Conservation (phyloP, 768 basidiomycete genomes). For the Macrolepiota albuminosa region DNA sequence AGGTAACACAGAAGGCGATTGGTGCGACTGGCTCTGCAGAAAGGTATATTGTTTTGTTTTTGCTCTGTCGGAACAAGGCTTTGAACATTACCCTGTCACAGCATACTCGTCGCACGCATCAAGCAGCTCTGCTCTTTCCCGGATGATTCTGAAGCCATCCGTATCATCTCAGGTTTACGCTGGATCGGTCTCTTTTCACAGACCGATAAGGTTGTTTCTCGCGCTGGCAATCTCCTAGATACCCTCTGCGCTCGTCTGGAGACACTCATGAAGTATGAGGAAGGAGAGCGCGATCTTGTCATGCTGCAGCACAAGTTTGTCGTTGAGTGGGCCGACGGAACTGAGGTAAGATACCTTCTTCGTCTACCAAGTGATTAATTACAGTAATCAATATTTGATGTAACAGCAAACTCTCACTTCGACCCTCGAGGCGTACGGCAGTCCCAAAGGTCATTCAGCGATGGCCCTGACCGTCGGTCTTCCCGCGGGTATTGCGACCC, state of each 20-base stretch:
- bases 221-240: slow-evolving; percentile 80
- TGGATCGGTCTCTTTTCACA: slow-evolving; percentile 92
- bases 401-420: slow-evolving; percentile 79
- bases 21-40: slow-evolving; percentile 67
- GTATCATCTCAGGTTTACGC: slow-evolving; percentile 85
- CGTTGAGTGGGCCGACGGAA: slow-evolving; percentile 85
- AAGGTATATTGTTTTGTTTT: slow-evolving; percentile 38
- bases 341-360: slow-evolving; percentile 37
- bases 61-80: background rate
- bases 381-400: slow-evolving; percentile 1
- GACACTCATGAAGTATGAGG: slow-evolving; percentile 86
- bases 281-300: slow-evolving; percentile 90
- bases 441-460: slow-evolving; percentile 72
- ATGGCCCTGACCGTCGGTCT: slow-evolving; percentile 93
- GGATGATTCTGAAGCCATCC: slow-evolving; percentile 56
- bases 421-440: slow-evolving; percentile 87
- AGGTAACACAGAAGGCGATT: slow-evolving; percentile 73
- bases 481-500: slow-evolving; percentile 91
- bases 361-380: background rate
- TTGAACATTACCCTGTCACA: slow-evolving; percentile 21
- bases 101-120: slow-evolving; percentile 70
- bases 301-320: slow-evolving; percentile 99
- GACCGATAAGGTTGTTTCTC: slow-evolving; percentile 47
- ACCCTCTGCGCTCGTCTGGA: slow-evolving; percentile 91
- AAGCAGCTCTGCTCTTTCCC: slow-evolving; percentile 72